Evolutionary conservation across 2,329 filamentous ascomycete genomes (phyloP).

Genomic region (Fusarium irregulare): DNA sequence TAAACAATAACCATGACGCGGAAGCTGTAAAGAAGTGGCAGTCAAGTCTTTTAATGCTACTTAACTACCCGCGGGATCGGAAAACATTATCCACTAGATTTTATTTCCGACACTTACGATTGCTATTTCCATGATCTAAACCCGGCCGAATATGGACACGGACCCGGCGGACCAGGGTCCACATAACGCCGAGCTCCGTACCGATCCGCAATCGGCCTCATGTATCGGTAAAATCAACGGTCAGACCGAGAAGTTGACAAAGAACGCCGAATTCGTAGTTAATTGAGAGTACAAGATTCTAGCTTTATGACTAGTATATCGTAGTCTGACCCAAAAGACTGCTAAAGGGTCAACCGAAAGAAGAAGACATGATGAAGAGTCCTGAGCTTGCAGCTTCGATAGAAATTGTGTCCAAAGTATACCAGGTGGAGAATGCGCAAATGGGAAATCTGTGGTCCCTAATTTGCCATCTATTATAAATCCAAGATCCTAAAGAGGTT

Average conservation of each 20-base stretch:
- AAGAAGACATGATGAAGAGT: neutral
- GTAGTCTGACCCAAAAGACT: neutral
- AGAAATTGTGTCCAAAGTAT: neutral
- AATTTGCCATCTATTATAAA: neutral
- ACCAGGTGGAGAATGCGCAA: neutral
- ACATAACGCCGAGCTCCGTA: conserved; percentile 26
- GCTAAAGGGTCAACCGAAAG: neutral
- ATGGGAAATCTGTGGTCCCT: neutral
- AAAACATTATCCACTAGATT: conserved; percentile 19
- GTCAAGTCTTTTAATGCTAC: conserved; percentile 29
- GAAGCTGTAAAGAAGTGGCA: conserved; percentile 10
- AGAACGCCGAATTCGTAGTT: neutral
- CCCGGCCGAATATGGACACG: conserved; percentile 10
- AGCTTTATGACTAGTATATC: neutral
- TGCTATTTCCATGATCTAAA: conserved; percentile 37
- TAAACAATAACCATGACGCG: conserved; percentile 7
- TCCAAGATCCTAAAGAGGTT: conserved; percentile 12
- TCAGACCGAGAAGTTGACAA: neutral
- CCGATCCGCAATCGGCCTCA: conserved; percentile 12
- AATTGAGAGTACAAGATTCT: neutral
- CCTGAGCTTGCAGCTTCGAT: neutral
- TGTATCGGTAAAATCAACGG: neutral
- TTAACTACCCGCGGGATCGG: conserved; percentile 40
- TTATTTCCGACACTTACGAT: conserved; percentile 35
- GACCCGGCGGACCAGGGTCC: conserved; percentile 13